A percentile compares a stretch with the other conserved stretches of the same genome.
Evolutionary conservation across 495 filamentous ascomycete species (phyloP).

Genomic region (Hyaloscypha finlandica): DNA sequence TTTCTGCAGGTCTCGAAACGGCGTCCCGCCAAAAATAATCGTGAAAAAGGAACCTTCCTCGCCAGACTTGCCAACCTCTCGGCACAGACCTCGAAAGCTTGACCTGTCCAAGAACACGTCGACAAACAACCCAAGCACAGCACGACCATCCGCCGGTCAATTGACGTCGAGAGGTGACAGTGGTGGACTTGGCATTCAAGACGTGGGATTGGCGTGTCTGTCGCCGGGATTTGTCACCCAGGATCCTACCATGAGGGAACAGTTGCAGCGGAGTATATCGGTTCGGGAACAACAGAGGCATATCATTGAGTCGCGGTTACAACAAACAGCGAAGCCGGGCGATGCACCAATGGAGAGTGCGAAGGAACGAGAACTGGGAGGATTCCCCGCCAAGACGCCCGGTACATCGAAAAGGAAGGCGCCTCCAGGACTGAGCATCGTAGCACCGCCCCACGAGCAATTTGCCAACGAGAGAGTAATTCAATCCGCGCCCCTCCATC

Average conservation of each 20-base stretch:
- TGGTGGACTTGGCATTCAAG: slow-evolving; percentile 76
- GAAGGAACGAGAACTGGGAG: slow-evolving; percentile 55
- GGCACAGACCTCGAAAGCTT: slow-evolving; percentile 85
- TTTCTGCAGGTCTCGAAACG: slow-evolving; percentile 50
- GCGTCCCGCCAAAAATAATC: slow-evolving; percentile 72
- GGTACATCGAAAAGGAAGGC: slow-evolving; percentile 72
- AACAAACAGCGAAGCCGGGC: slow-evolving; percentile 78
- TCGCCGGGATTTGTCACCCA: slow-evolving; percentile 95
- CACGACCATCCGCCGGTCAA: slow-evolving; percentile 70
- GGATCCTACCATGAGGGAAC: slow-evolving; percentile 94
- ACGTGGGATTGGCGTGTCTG: slow-evolving; percentile 90
- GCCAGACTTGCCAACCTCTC: slow-evolving; percentile 71
- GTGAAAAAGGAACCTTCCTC: slow-evolving; percentile 97
- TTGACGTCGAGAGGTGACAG: slow-evolving; percentile 68
- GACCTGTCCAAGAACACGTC: slow-evolving; percentile 81
- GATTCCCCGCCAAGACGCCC: slow-evolving; percentile 65
- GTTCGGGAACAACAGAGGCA: slow-evolving; percentile 92
- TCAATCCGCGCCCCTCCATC: slow-evolving; percentile 93
- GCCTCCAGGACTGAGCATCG: slow-evolving; percentile 89
- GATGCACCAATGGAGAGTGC: slow-evolving; percentile 48
- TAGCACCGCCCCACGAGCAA: slow-evolving; percentile 92
- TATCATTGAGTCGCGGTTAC: slow-evolving; percentile 90
- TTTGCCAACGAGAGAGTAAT: slow-evolving; percentile 96
- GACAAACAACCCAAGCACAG: slow-evolving; percentile 48
- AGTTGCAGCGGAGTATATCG: slow-evolving; percentile 89